These are phyloP conservation scores for Spinellus fusiger DNA, from an alignment of 192 early-diverging fungal genomes.

Conservation along the genomic window DNA sequence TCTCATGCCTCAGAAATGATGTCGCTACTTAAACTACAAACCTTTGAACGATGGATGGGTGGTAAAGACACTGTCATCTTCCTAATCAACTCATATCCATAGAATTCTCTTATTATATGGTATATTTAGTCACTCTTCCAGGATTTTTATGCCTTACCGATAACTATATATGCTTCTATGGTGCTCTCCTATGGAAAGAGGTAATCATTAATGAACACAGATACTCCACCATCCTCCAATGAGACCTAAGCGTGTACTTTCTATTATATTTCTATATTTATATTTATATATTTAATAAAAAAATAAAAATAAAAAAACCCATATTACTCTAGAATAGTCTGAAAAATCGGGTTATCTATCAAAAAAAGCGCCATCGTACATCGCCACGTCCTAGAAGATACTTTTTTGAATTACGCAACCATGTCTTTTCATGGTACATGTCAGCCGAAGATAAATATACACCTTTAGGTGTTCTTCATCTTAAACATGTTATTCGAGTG, in stretches of 20 bases:
- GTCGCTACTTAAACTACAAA: slow-evolving; percentile 6
- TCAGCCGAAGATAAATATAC: slow-evolving; percentile 52
- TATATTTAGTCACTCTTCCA: slow-evolving; percentile 52
- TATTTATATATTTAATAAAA: background rate
- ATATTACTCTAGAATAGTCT: slow-evolving; percentile 34
- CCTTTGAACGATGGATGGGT: background rate
- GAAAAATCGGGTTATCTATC: slow-evolving; percentile 47
- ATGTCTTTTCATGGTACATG: slow-evolving; percentile 48
- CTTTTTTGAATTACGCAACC: slow-evolving; percentile 56
- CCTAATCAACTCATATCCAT: background rate
- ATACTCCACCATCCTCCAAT: no score
- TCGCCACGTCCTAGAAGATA: slow-evolving; percentile 39
- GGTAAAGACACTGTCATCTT: background rate
- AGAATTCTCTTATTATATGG: slow-evolving; percentile 61
- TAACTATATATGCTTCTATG: slow-evolving; percentile 57
- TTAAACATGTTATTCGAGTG: slow-evolving; percentile 47
- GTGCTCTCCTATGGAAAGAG: slow-evolving; percentile 42
- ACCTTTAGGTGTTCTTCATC: slow-evolving; percentile 48
- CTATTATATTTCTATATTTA: no score
- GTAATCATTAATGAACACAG: slow-evolving; percentile 22
- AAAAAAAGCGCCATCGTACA: slow-evolving; percentile 34
- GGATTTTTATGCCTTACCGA: slow-evolving; percentile 58
- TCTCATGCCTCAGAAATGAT: background rate
- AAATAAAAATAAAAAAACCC: background rate
- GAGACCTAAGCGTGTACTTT: no score